Evolutionary conservation across 2,329 filamentous ascomycete genomes (phyloP), one percentile per base, ranked within the genome.

Genomic region (Colletotrichum abscissum): DNA sequence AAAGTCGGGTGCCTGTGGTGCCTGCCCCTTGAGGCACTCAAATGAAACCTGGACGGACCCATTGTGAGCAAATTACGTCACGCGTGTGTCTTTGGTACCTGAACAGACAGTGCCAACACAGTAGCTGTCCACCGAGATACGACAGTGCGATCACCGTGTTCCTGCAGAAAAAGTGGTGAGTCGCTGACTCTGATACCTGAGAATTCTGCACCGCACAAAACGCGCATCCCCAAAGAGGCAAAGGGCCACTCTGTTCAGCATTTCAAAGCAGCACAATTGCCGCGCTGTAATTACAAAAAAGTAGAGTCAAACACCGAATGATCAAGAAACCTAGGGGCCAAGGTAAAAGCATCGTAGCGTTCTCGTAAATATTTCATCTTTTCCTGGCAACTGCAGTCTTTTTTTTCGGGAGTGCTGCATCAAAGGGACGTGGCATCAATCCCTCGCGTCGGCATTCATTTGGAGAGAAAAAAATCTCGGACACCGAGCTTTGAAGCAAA

Each of bases 141-240:
- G 16, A 69, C 58, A 59, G 52, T 69, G 12, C 6, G 0, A 4
- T 2, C 1, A 72, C 69, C 14, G 70, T 59, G 60, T 35, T 35
- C 8, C 30, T 55, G 60, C 26, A 57, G 66, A 33, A 49, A 60
- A 60, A 49, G 26, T 62, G 35, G 54, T 49, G 54, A 49, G 60
- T 56, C 33, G 33, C 54, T 65, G 66, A 70, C 46, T 55, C 16
- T 57, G 33, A 28, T 52, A 55, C 63, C 46, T 62, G 33, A 19
- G 59, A 73, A 71, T 62, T 71, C 71, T 73, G 71, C 71, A 73
- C 60, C 60, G 71, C 67, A 73, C 60, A 73, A 73, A 66, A 73
- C 71, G 62, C 71, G 71, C 67, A 73, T 49, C 56, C 71, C 24
- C 33, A 56, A 73, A 62, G n/a, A 66, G 71, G 67, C 60, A 73